A percentile compares a stretch with the other conserved stretches of the same genome.
These are phyloP conservation scores for Paramecium caudatum DNA, from an alignment of 73 alveolate genomes.

Conservation along the genomic window DNA sequence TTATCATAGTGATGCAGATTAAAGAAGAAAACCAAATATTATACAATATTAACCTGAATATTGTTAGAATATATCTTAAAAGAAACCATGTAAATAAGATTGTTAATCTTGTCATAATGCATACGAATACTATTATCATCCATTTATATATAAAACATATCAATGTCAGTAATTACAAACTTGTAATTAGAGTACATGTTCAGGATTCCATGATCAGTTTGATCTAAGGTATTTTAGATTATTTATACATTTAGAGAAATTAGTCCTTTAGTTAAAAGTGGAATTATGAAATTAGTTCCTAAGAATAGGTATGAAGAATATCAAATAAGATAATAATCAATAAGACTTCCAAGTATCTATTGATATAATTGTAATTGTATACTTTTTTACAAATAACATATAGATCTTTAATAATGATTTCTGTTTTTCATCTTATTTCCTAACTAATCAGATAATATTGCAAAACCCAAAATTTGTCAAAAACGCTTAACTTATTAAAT, in stretches of 20 bases:
- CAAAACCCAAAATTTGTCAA: not conserved
- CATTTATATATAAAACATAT: conserved; percentile 74
- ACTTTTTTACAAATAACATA: too few species aligned
- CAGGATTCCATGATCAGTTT: conserved; percentile 63
- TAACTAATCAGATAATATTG: too few species aligned
- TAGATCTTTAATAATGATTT: too few species aligned
- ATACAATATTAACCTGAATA: conserved; percentile 77
- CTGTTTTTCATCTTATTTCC: too few species aligned
- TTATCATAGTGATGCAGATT: conserved; percentile 96
- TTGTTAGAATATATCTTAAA: conserved; percentile 79
- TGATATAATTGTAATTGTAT: too few species aligned
- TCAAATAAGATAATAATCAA: not conserved
- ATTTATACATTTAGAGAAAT: not conserved
- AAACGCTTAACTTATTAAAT: conserved; percentile 29
- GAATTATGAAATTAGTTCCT: conserved; percentile 34
- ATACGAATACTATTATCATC: conserved; percentile 80
- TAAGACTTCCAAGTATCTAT: not conserved
- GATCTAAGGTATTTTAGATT: not conserved
- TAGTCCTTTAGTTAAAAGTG: conserved; percentile 16
- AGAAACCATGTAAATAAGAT: conserved; percentile 64
- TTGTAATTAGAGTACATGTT: not conserved
- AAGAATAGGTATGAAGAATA: conserved; percentile 35
- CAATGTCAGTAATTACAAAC: conserved; percentile 64
- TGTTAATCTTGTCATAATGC: conserved; percentile 80
- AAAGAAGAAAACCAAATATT: conserved; percentile 91